Percentiles rank a stretch among this genome's conserved stretches.
phyloP scores from a whole-genome alignment of 495 filamentous ascomycete species.

The Pyrenopolyporus hunteri region DNA sequence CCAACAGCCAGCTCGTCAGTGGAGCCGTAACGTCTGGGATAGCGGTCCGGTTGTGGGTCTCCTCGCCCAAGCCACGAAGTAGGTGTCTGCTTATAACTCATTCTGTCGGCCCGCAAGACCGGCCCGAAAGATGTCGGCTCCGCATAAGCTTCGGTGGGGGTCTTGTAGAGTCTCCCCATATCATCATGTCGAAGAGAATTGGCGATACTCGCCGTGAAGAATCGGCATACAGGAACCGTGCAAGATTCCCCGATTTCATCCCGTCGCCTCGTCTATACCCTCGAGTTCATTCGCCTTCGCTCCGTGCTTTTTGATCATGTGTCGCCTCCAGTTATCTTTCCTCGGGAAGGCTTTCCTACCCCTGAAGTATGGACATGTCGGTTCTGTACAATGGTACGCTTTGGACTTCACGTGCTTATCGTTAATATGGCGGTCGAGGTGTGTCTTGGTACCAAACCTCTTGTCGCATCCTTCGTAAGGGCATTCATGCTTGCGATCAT shows the following conservation, averaged over 20 bases:
- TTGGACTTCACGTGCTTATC: conserved; percentile 58
- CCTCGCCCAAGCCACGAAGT: background rate
- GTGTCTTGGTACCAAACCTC: conserved; percentile 59
- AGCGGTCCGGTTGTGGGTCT: background rate
- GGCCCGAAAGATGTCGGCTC: background rate
- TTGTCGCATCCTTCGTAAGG: conserved; percentile 48
- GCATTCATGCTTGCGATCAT: conserved; percentile 55
- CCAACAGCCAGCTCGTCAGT: background rate
- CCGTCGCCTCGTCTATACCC: conserved; percentile 37
- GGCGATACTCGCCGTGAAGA: background rate
- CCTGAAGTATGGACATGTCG: conserved; percentile 53
- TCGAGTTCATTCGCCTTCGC: conserved; percentile 34
- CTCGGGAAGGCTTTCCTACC: conserved; percentile 58
- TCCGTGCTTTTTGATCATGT: conserved; percentile 57
- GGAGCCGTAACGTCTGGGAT: background rate
- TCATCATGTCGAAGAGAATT: background rate
- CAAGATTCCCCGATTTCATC: conserved; percentile 1
- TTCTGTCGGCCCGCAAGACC: background rate
- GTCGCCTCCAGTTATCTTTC: conserved; percentile 59
- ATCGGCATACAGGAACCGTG: background rate
- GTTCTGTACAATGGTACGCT: conserved; percentile 53
- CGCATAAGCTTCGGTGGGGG: background rate
- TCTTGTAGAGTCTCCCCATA: background rate
- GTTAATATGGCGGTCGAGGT: conserved; percentile 59
- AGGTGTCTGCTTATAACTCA: background rate